Percentiles rank a stretch among this genome's conserved stretches.
Evolutionary conservation across 2,329 filamentous ascomycete species (phyloP).

Genomic region (Gnomoniopsis smithogilvyi): DNA sequence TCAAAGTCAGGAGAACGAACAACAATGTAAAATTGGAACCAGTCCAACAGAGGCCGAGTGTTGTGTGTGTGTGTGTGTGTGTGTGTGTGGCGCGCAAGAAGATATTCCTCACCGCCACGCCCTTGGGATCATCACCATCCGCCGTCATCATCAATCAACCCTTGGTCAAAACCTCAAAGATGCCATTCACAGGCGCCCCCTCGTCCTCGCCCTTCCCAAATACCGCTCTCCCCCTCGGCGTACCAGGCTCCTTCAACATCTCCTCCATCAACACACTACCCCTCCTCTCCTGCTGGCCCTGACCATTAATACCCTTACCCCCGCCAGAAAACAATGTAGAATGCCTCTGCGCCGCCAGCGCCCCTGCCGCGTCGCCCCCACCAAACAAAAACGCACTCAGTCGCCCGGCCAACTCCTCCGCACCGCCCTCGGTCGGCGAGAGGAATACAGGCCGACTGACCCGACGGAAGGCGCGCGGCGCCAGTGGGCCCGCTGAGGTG

Average conservation of each 20-base stretch:
- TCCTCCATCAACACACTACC: slow-evolving; percentile 7
- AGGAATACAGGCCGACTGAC: slow-evolving; percentile 18
- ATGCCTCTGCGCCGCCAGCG: neutral
- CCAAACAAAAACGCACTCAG: slow-evolving; percentile 16
- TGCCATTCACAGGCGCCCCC: slow-evolving; percentile 8
- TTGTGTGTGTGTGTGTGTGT: too few species aligned
- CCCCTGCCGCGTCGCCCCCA: neutral
- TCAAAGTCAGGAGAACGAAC: neutral
- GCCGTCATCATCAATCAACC: neutral
- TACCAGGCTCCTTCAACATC: slow-evolving; percentile 15
- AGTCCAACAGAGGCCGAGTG: neutral
- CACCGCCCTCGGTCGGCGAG: slow-evolving; percentile 7
- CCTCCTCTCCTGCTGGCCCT: neutral
- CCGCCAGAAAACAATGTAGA: too few species aligned
- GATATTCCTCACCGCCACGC: neutral
- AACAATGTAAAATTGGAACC: neutral
- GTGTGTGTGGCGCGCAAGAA: neutral
- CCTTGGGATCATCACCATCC: too few species aligned
- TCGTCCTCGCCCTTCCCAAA: slow-evolving; percentile 12
- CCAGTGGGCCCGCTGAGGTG: slow-evolving; percentile 10
- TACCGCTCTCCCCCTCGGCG: slow-evolving; percentile 5
- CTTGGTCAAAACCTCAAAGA: slow-evolving; percentile 17
- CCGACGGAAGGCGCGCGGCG: slow-evolving; percentile 10
- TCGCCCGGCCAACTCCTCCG: slow-evolving; percentile 13
- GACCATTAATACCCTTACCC: neutral